Evolutionary conservation across 257 asterid genomes (phyloP).

Genomic region (Solanum piurae): DNA sequence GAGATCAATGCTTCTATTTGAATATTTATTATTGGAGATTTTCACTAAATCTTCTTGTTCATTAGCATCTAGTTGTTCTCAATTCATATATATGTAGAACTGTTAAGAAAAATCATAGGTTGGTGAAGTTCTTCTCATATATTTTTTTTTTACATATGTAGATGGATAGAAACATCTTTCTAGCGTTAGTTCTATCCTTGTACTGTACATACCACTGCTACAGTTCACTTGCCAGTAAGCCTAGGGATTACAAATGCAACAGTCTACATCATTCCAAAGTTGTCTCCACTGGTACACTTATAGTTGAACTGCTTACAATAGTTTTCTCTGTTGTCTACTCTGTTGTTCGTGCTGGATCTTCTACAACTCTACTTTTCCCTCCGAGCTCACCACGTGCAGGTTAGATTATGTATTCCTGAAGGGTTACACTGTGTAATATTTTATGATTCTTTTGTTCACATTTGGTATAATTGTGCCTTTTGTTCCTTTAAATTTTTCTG

Average conservation of each 20-base stretch:
- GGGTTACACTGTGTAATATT: background rate
- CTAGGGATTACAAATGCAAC: conserved; percentile 80
- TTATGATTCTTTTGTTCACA: background rate
- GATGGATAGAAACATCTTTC: conserved; percentile 76
- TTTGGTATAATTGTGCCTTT: background rate
- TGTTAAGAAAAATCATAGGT: background rate
- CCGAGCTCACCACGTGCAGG: conserved; percentile 86
- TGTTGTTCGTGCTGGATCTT: conserved; percentile 87
- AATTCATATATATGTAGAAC: background rate
- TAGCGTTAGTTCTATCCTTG: conserved; percentile 67
- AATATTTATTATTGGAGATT: background rate
- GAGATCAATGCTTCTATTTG: background rate
- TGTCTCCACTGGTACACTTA: conserved; percentile 57
- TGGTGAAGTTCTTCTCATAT: background rate
- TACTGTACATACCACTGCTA: conserved; percentile 86
- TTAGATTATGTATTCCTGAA: conserved; percentile 2
- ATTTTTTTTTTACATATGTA: background rate
- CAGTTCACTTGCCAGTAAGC: conserved; percentile 77
- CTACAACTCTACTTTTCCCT: conserved; percentile 77
- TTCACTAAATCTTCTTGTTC: background rate
- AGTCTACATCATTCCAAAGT: conserved; percentile 83
- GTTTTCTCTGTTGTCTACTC: conserved; percentile 80
- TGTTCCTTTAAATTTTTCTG: background rate
- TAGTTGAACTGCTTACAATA: conserved; percentile 58
- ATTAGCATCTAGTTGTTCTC: background rate